Base-by-base conservation (phyloP, 768 basidiomycete genomes). In the Lepiota brunneoincarnata region DNA sequence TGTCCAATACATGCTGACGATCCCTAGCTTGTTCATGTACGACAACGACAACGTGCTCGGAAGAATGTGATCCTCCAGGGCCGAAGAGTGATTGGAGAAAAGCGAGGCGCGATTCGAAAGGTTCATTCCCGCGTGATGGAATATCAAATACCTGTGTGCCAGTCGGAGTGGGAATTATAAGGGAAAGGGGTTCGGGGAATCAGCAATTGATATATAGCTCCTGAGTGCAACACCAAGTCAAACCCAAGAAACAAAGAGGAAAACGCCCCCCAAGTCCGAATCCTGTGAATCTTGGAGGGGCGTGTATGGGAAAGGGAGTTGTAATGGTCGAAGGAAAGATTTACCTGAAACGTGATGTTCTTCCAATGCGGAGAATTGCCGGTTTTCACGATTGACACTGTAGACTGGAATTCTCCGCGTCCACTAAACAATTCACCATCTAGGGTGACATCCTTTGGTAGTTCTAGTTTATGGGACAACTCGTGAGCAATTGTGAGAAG, bases 391-490 rank as follows among this genome's bases (percentile, higher is more conserved):
- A 84, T 76, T 0, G 81, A 83, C 0, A 84, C 79, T 0, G 81
- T 81, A 7, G 75, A 74, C 57, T 81, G 79, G 61, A 84, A 84
- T 56, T 80, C 66, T 21, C 78, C 73, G n/a, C 81, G 73, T 14
- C 82, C 82, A 18, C 74, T 73, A 56, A 82, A 84, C 15, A 84
- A 75, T 61, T 84, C 82, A 6, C 82, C 82, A 51, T 84, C 82
- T 14, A 84, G 73, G 1, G 80, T 80, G 9, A 79, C 60, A 49
- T 80, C 77, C 55, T 75, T 79, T 1, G 82, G 82, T 18, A 84
- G 67, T 56, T 76, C 81, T 82, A n/a, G n/a, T n/a, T n/a, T n/a
- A n/a, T n/a, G n/a, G n/a, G n/a, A n/a, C n/a, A n/a, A n/a, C n/a
- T n/a, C n/a, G n/a, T n/a, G n/a, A n/a, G n/a, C n/a, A 11, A 18